phyloP scores from a whole-genome alignment of 2,329 filamentous ascomycete species.

The Penicillium sp. region DNA sequence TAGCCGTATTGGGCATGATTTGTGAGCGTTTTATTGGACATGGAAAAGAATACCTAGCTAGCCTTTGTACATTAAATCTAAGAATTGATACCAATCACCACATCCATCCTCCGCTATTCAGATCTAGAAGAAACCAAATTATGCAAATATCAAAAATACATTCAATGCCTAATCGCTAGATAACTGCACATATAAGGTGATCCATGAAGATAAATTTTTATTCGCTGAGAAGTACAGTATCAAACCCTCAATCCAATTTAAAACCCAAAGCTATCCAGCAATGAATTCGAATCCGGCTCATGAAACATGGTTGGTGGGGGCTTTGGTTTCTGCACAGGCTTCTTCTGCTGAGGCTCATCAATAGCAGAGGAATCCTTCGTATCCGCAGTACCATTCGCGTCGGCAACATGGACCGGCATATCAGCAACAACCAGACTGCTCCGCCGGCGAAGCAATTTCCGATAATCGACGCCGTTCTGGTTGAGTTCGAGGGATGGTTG shows the following conservation, averaged over 20 bases:
- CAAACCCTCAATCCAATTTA: conserved; percentile 45
- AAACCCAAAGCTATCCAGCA: conserved; percentile 94
- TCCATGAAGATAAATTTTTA: conserved; percentile 1
- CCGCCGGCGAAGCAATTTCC: conserved; percentile 70
- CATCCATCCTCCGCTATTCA: neutral
- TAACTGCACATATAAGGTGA: conserved; percentile 6
- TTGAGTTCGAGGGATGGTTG: conserved; percentile 29
- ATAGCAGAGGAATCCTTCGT: conserved; percentile 13
- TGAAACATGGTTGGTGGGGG: conserved; percentile 78
- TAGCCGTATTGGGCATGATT: neutral
- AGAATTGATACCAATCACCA: conserved; percentile 3
- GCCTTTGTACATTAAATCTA: conserved; percentile 13
- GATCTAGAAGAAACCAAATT: neutral
- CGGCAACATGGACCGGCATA: conserved; percentile 49
- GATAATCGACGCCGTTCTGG: conserved; percentile 58
- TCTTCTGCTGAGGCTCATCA: conserved; percentile 47
- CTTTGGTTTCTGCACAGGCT: conserved; percentile 56
- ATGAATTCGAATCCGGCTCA: conserved; percentile 85
- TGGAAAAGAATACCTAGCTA: conserved; percentile 8
- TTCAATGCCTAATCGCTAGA: neutral
- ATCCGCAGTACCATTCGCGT: conserved; percentile 43
- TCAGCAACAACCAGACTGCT: conserved; percentile 83
- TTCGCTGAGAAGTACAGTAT: conserved; percentile 7
- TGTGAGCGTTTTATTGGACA: conserved; percentile 13
- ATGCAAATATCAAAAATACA: too few species aligned